These are phyloP conservation scores for Hansenula sp. DNA, from an alignment of 1,139 yeast genomes.

Conservation along the genomic window DNA sequence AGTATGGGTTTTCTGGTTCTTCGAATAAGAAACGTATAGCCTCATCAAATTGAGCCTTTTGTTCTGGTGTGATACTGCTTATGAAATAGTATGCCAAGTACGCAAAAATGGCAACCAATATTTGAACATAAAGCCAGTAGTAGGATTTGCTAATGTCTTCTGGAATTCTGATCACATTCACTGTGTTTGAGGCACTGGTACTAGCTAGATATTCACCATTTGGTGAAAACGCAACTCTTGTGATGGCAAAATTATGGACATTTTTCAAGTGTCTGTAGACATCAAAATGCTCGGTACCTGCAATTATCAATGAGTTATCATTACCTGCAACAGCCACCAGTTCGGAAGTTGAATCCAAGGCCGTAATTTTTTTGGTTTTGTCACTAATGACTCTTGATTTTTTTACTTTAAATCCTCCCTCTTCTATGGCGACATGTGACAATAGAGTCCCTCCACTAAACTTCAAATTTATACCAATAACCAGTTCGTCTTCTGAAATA, in stretches of 20 bases:
- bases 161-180: constrained; percentile 62
- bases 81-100: constrained; percentile 5
- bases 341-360: constrained; percentile 54
- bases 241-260: constrained; percentile 79
- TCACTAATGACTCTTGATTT: constrained; percentile 42
- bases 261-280: constrained; percentile 48
- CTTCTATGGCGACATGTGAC: constrained; percentile 22
- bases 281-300: constrained; percentile 48
- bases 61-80: constrained; percentile 11
- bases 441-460: constrained; percentile 38
- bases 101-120: constrained; percentile 7
- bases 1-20: constrained; percentile 4
- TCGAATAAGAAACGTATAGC: constrained; percentile 13
- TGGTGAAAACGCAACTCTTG: constrained; percentile 68
- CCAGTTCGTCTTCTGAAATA: constrained; percentile 44
- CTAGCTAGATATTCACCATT: constrained; percentile 69
- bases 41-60: constrained; percentile 9
- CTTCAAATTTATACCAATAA: constrained; percentile 51
- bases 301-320: constrained; percentile 61
- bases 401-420: constrained; percentile 25
- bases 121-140: constrained; percentile 26
- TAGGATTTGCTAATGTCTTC: constrained; percentile 41
- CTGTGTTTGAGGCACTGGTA: constrained; percentile 76
- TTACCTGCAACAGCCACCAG: constrained; percentile 73
- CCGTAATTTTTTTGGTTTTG: constrained; percentile 62